Conservation (phyloP, 2,329 filamentous ascomycete species). For the Arthrobotrys iridis region DNA sequence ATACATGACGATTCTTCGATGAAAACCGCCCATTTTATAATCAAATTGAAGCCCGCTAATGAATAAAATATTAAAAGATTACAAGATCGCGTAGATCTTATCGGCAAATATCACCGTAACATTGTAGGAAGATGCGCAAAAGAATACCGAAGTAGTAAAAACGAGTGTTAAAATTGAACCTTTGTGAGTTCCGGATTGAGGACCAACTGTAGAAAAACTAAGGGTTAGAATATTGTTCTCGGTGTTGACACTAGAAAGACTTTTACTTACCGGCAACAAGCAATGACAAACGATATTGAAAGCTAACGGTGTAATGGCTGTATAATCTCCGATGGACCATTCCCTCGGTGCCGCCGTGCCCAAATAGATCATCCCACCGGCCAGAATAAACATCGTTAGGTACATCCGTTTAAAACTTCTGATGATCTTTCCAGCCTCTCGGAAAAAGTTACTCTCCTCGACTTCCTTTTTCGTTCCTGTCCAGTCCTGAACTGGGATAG, state of each 20-base stretch:
- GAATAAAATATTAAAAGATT: background rate
- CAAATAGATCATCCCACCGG: constrained; percentile 58
- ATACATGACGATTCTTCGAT: too few species aligned
- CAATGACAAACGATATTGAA: constrained; percentile 68
- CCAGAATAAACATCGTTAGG: constrained; percentile 55
- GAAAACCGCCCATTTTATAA: too few species aligned
- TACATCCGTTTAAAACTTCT: constrained; percentile 55
- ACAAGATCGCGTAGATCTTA: too few species aligned
- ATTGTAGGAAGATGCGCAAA: too few species aligned
- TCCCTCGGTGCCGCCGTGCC: constrained; percentile 59
- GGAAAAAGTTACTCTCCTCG: constrained; percentile 40
- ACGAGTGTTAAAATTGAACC: constrained; percentile 15
- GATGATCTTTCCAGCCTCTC: constrained; percentile 27
- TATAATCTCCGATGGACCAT: constrained; percentile 70
- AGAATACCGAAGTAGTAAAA: background rate
- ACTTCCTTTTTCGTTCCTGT: constrained; percentile 55
- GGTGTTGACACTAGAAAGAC: background rate
- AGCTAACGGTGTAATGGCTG: constrained; percentile 70
- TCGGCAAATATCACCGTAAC: too few species aligned
- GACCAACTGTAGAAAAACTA: constrained; percentile 10
- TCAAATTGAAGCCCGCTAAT: background rate
- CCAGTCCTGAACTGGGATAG: constrained; percentile 62
- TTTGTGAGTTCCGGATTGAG: constrained; percentile 43
- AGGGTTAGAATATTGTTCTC: background rate
- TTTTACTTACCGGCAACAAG: constrained; percentile 66